phyloP scores from a whole-genome alignment of 768 basidiomycete genomes.

The Podaxis rugospora region DNA sequence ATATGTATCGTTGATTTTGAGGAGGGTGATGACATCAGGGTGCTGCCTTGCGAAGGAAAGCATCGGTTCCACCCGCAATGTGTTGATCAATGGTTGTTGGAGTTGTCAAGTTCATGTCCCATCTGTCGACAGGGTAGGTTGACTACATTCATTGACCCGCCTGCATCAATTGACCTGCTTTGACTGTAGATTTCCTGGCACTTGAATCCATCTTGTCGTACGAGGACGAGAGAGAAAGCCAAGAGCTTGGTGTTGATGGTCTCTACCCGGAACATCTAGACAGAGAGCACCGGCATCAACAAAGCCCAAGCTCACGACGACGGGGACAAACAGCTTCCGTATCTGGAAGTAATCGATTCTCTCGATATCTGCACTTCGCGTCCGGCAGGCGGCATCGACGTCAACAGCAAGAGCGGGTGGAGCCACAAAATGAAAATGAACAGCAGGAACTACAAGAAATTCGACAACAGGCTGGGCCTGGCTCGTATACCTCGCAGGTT shows the following conservation, averaged over 20 bases:
- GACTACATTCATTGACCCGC: not conserved
- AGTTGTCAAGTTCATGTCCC: conserved; percentile 87
- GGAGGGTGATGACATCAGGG: conserved; percentile 86
- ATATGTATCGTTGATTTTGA: conserved; percentile 95
- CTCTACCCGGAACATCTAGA: not conserved
- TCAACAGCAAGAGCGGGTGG: conserved; percentile 7
- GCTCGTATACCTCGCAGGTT: not conserved
- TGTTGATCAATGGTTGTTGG: conserved; percentile 91
- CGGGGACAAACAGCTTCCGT: not conserved
- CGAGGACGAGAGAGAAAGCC: conserved; percentile 12
- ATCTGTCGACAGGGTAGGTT: conserved; percentile 82
- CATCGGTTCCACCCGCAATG: conserved; percentile 89
- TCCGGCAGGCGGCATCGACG: conserved; percentile 28
- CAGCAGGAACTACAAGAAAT: not conserved
- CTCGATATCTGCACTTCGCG: conserved; percentile 53
- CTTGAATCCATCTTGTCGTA: conserved; percentile 51
- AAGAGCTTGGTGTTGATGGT: conserved; percentile 1
- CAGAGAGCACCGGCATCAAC: conserved; percentile 15
- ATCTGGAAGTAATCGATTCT: conserved; percentile 34
- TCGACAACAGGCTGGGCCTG: not conserved
- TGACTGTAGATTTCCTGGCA: conserved; percentile 45
- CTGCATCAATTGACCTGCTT: conserved; percentile 3
- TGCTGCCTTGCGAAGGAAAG: conserved; percentile 87
- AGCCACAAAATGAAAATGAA: not conserved
- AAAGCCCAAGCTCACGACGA: not conserved